Evolutionary conservation across 2,329 filamentous ascomycete species (phyloP), one percentile per base, ranked within the genome.

Genomic region (Zarea fungicola): DNA sequence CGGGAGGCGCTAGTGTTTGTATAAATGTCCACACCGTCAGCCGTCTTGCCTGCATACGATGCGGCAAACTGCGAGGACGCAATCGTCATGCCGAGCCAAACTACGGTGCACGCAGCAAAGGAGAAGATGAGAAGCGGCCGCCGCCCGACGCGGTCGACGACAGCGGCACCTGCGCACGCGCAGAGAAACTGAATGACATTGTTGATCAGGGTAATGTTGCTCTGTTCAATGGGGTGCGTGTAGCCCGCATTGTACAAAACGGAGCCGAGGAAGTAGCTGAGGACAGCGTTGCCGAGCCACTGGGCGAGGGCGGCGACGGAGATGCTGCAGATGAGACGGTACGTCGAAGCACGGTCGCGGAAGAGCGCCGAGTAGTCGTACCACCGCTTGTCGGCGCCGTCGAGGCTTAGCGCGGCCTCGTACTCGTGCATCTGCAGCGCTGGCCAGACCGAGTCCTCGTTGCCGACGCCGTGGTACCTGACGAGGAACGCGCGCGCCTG

Each of bases 81-180:
- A 13, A 74, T 65, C 8, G 74, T 76, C 62, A 80, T 72, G 48
- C 68, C 72, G 16, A 77, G 62, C 69, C 77, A 78, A 52, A 76
- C 65, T 9, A 75, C 54, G 46, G 72, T 73, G 47, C 75, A 71
- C 21, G 68, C 69, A 1, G 70, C 64, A 54, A 76, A 72, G 19
- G 72, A 75, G 51, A 73, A 73, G 43, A 80, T 60, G 34, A 80
- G 66, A 26, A 78, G 65, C n/a, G 71, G 72, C 10, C 77, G 74
- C 29, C 78, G 75, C 29, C 77, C 75, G 25, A 78, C 56, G 31
- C 59, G 63, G 50, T 51, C 49, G n/a, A 51, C 49, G 26, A 51
- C 37, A 32, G 48, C 31, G 23, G 49, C 49, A 22, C 49, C 49
- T 13, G 72, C 49, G 28, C 76, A 66, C 35, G 75, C 70, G 50